Percentiles rank a stretch among this genome's conserved stretches.
Conservation (phyloP, 805 yeast genomes). For the Scheffersomyces stipitis region DNA sequence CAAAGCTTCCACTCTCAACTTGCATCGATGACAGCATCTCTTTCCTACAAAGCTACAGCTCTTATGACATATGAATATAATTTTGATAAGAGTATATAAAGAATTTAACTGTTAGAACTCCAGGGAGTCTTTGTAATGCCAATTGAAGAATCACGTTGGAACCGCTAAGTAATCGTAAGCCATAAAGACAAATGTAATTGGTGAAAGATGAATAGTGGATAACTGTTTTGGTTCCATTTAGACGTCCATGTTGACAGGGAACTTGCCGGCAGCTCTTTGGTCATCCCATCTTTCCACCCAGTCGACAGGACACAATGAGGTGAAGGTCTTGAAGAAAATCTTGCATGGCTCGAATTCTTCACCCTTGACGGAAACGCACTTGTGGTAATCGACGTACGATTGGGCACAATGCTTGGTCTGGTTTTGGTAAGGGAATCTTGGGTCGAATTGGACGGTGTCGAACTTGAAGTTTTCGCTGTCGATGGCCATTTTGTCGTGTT, state of each 20-base stretch:
- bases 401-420: constrained; percentile 99
- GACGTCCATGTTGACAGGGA: constrained; percentile 37
- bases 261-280: constrained; percentile 63
- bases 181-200: too few species aligned
- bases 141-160: too few species aligned
- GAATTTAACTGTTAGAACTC: too few species aligned
- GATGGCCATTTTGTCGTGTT: constrained; percentile 18
- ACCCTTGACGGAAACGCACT: constrained; percentile 94
- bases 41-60: too few species aligned
- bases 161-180: too few species aligned
- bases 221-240: constrained; percentile 2
- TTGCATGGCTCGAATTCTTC: constrained; percentile 98
- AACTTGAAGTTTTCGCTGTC: constrained; percentile 30
- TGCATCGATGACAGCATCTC: too few species aligned
- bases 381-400: constrained; percentile 96
- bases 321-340: constrained; percentile 88
- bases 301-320: constrained; percentile 79
- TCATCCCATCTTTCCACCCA: constrained; percentile 90
- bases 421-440: constrained; percentile 95
- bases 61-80: too few species aligned
- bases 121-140: too few species aligned
- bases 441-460: constrained; percentile 62
- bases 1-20: too few species aligned
- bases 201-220: too few species aligned
- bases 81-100: too few species aligned